These are phyloP conservation scores for Ceratobasidium sp. DNA, from an alignment of 1,284 basidiomycete species.

Conservation along the genomic window DNA sequence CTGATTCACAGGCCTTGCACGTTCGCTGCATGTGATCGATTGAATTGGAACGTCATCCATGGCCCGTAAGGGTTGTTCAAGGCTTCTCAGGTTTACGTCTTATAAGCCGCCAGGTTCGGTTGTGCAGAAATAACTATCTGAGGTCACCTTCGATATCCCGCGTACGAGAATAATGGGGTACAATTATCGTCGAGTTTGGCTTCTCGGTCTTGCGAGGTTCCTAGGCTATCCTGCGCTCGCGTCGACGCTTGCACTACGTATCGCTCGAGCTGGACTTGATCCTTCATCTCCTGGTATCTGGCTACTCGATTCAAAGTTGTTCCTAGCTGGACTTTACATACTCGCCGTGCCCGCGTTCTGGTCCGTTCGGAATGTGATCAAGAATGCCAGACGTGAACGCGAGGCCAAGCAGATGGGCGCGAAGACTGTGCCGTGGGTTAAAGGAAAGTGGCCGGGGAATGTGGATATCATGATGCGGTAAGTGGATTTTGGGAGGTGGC, in stretches of 20 bases:
- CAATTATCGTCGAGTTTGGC: constrained; percentile 34
- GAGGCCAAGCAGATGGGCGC: constrained; percentile 42
- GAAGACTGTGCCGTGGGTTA: constrained; percentile 68
- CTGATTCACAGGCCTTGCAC: neutral
- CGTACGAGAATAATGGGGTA: no score
- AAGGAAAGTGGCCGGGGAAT: constrained; percentile 80
- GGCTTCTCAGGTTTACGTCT: neutral
- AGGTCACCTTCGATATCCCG: neutral
- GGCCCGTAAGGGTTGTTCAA: no score
- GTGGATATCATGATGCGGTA: constrained; percentile 71
- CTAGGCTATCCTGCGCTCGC: constrained; percentile 25
- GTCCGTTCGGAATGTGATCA: constrained; percentile 38
- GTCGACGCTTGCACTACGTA: neutral
- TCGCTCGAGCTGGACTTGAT: neutral
- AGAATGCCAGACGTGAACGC: neutral
- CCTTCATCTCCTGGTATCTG: neutral
- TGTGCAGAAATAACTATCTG: neutral
- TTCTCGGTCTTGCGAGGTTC: constrained; percentile 20
- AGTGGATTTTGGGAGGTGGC: no score
- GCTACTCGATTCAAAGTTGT: constrained; percentile 17
- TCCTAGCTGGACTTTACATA: constrained; percentile 15
- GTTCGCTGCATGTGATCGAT: no score
- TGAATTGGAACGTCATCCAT: no score
- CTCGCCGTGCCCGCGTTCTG: constrained; percentile 36
- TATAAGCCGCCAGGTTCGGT: neutral